These are phyloP conservation scores for Thozetella sp. DNA, from an alignment of 495 filamentous ascomycete species.

Conservation along the genomic window DNA sequence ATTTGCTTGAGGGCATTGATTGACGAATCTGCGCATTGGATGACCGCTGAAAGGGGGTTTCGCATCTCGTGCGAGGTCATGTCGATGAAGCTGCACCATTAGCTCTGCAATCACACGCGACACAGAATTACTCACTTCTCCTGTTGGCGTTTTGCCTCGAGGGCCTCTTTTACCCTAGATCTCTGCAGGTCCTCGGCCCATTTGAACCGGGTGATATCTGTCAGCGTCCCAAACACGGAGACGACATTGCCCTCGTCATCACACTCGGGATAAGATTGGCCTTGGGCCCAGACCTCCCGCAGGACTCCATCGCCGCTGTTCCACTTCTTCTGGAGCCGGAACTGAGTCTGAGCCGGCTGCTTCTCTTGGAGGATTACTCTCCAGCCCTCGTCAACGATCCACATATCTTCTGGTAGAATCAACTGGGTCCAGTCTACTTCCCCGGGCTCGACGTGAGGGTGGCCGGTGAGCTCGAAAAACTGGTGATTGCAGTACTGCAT, in stretches of 20 bases:
- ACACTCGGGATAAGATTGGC: conserved; percentile 70
- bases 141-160: conserved; percentile 67
- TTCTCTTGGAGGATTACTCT: conserved; percentile 53
- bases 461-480: conserved; percentile 67
- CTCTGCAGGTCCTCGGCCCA: conserved; percentile 67
- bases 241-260: conserved; percentile 57
- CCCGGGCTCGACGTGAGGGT: conserved; percentile 38
- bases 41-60: conserved; percentile 78
- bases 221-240: conserved; percentile 70
- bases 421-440: conserved; percentile 67
- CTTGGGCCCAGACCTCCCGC: conserved; percentile 70
- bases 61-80: conserved; percentile 88
- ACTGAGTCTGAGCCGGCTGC: conserved; percentile 60
- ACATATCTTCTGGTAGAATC: conserved; percentile 61
- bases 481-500: conserved; percentile 73
- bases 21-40: conserved; percentile 83
- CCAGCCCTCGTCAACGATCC: conserved; percentile 56
- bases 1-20: conserved; percentile 47
- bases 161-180: conserved; percentile 59
- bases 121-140: conserved; percentile 49
- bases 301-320: conserved; percentile 53
- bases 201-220: conserved; percentile 58
- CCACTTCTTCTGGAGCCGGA: conserved; percentile 67
- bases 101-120: background rate
- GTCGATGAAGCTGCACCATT: conserved; percentile 64